Percentiles rank a stretch among this genome's conserved stretches.
phyloP scores from a whole-genome alignment of 306 rosid species.

The Gynostemma pentaphyllum region DNA sequence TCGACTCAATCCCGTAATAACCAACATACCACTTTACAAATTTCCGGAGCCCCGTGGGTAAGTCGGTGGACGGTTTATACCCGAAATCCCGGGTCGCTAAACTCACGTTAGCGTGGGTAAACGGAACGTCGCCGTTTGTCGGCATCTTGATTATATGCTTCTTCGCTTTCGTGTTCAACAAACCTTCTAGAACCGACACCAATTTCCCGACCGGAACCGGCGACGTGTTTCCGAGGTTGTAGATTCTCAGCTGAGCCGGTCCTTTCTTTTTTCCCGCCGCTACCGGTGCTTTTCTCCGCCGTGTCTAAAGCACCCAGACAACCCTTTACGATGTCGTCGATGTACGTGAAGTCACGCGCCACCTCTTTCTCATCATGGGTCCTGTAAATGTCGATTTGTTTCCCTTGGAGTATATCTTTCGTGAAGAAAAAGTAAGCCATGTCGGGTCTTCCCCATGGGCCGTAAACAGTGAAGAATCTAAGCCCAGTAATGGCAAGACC shows the following conservation, averaged over 20 bases:
- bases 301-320: constrained; percentile 68
- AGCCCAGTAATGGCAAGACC: constrained; percentile 68
- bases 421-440: constrained; percentile 96
- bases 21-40: constrained; percentile 83
- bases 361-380: constrained; percentile 68
- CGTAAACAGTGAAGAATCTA: constrained; percentile 85
- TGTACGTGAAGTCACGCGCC: constrained; percentile 95
- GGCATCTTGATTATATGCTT: constrained; percentile 77
- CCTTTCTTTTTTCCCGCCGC: constrained; percentile 65
- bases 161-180: constrained; percentile 47
- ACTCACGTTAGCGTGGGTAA: constrained; percentile 76
- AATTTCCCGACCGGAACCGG: constrained; percentile 82
- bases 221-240: constrained; percentile 75
- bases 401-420: constrained; percentile 63
- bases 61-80: constrained; percentile 64
- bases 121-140: constrained; percentile 81
- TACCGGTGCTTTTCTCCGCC: constrained; percentile 69
- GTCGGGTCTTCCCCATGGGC: constrained; percentile 88
- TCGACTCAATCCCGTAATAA: constrained; percentile 60
- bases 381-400: constrained; percentile 44
- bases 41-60: constrained; percentile 61
- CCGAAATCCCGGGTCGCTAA: constrained; percentile 56
- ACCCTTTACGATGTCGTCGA: constrained; percentile 71
- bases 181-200: constrained; percentile 43
- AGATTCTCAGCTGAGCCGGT: constrained; percentile 57